A percentile compares a stretch with the other conserved stretches of the same genome.
These are phyloP conservation scores for Acanthamoeba comandoni DNA, from an alignment of 208 protist genomes.

Conservation along the genomic window DNA sequence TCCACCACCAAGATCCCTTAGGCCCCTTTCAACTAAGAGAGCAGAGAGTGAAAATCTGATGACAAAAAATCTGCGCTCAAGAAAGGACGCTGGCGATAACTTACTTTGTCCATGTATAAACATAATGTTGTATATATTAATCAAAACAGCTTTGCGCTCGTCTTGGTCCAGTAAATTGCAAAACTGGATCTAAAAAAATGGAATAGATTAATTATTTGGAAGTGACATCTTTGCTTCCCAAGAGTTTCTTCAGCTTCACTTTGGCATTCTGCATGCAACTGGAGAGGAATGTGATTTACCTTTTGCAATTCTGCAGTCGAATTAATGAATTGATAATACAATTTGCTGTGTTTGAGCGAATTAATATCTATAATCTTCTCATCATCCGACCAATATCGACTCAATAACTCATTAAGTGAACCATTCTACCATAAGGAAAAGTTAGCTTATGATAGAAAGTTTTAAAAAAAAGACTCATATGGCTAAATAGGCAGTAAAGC, in stretches of 20 bases:
- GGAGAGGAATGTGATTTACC: neutral
- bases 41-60: neutral
- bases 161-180: constrained; percentile 1
- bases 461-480: neutral
- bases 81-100: neutral
- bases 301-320: constrained; percentile 51
- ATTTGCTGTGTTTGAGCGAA: constrained; percentile 10
- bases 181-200: neutral
- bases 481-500: neutral
- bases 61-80: neutral
- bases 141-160: constrained; percentile 1
- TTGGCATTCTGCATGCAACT: neutral
- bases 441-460: neutral
- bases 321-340: constrained; percentile 10
- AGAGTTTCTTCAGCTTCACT: neutral
- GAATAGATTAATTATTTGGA: neutral
- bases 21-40: neutral
- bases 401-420: constrained; percentile 28
- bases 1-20: neutral
- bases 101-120: constrained; percentile 64
- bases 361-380: neutral
- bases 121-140: constrained; percentile 72
- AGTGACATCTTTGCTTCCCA: neutral
- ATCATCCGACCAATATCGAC: neutral
- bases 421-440: neutral